Evolutionary conservation across 164 flowering plant species (phyloP).

Genomic region (Paratinospora sagittata): DNA sequence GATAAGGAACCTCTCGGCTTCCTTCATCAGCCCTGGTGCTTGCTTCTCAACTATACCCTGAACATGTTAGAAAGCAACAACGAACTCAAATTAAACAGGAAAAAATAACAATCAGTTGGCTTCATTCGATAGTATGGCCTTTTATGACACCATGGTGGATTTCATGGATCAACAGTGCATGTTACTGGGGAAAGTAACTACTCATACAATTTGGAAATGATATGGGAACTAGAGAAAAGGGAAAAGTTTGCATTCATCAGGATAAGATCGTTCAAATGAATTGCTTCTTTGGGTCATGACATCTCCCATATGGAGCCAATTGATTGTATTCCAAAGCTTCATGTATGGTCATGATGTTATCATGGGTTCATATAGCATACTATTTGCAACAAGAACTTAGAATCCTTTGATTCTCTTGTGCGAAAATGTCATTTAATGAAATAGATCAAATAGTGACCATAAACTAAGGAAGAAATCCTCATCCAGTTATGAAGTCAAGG

Average conservation of each 20-base stretch:
- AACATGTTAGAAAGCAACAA: not conserved
- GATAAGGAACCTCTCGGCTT: conserved; percentile 88
- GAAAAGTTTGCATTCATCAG: no score
- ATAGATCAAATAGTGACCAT: no score
- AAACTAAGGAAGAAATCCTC: not conserved
- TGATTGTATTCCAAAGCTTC: no score
- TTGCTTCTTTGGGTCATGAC: no score
- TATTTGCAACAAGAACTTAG: not conserved
- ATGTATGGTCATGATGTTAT: not conserved
- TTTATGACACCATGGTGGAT: not conserved
- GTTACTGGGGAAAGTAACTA: no score
- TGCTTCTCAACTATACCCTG: conserved; percentile 85
- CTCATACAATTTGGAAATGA: not conserved
- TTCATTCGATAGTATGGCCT: not conserved
- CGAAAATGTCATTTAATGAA: no score
- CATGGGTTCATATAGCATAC: not conserved
- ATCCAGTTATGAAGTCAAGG: not conserved
- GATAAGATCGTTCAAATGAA: no score
- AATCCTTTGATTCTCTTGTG: not conserved
- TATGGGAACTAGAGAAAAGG: not conserved
- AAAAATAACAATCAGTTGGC: not conserved
- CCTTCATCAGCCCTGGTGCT: conserved; percentile 93
- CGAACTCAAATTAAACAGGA: not conserved
- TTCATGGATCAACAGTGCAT: no score
- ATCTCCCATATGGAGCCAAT: no score